phyloP scores from a whole-genome alignment of 148 eudicot species.

The Fallopia convolvulus region DNA sequence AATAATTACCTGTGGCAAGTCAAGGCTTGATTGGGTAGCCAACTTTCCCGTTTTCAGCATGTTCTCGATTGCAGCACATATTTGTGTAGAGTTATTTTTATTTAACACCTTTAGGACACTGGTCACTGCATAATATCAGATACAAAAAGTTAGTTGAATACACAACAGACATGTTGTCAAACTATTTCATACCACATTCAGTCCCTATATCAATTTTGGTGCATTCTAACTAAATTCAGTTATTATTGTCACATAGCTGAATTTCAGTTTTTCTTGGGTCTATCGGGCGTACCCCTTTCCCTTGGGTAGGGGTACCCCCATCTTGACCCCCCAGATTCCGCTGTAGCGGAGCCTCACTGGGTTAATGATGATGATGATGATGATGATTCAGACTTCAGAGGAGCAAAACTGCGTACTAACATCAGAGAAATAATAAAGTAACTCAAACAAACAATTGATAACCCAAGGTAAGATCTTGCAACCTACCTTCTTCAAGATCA shows the following conservation, averaged over 20 bases:
- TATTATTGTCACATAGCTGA: too few species aligned
- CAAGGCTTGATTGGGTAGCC: conserved; percentile 54
- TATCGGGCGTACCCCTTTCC: too few species aligned
- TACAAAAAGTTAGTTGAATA: conserved; percentile 1
- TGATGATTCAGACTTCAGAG: not conserved
- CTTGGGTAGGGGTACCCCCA: too few species aligned
- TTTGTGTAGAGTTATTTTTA: conserved; percentile 44
- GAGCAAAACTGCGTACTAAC: not conserved
- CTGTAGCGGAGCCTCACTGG: too few species aligned
- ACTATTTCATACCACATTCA: not conserved
- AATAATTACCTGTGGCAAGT: conserved; percentile 75
- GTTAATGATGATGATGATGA: too few species aligned
- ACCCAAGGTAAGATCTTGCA: not conserved
- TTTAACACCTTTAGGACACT: conserved; percentile 55
- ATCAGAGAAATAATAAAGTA: not conserved
- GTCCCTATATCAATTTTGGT: too few species aligned
- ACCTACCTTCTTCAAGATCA: conserved; percentile 51
- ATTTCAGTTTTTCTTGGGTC: too few species aligned
- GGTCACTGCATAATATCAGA: conserved; percentile 35
- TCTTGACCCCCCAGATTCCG: too few species aligned
- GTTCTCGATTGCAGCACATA: conserved; percentile 61
- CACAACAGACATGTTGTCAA: not conserved
- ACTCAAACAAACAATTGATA: not conserved
- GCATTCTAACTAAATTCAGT: too few species aligned
- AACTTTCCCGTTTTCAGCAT: conserved; percentile 85